Evolutionary conservation across 441 rosid genomes (phyloP).

Genomic region (Corymbia citriodora): DNA sequence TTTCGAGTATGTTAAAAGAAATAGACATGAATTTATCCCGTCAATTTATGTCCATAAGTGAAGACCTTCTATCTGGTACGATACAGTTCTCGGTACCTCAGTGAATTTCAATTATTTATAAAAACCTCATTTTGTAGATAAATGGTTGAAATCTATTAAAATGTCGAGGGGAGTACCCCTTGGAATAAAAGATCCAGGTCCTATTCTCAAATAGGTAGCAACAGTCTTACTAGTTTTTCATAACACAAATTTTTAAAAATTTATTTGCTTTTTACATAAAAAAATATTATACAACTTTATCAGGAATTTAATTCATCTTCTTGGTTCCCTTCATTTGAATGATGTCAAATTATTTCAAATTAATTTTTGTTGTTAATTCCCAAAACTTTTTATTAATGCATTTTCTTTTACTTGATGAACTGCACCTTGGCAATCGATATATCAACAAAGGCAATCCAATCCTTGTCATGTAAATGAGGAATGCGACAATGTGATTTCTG

Average conservation of each 20-base stretch:
- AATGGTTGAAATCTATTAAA: not conserved
- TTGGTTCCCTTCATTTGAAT: not conserved
- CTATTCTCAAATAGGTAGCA: not conserved
- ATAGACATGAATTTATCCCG: not conserved
- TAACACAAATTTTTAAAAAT: not conserved
- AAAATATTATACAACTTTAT: not conserved
- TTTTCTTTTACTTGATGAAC: not conserved
- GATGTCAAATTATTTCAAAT: not conserved
- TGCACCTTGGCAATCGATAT: slow-evolving; percentile 1
- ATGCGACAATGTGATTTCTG: not conserved
- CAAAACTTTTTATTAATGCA: not conserved
- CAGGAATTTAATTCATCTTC: not conserved
- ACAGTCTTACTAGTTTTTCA: not conserved
- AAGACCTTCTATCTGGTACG: not conserved
- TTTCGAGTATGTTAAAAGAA: not conserved
- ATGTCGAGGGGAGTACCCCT: not conserved
- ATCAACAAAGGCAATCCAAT: slow-evolving; percentile 1
- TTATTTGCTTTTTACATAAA: not conserved
- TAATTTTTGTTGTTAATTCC: not conserved
- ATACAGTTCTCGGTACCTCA: not conserved
- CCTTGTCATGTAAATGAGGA: not conserved
- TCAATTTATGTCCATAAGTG: not conserved
- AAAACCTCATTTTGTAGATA: not conserved
- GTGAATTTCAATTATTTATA: not conserved
- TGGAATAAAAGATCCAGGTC: not conserved